Percentiles rank a stretch among this genome's conserved stretches.
These are phyloP conservation scores for Dactylonectria macrodidyma DNA, from an alignment of 2,329 filamentous ascomycete species.

Conservation along the genomic window DNA sequence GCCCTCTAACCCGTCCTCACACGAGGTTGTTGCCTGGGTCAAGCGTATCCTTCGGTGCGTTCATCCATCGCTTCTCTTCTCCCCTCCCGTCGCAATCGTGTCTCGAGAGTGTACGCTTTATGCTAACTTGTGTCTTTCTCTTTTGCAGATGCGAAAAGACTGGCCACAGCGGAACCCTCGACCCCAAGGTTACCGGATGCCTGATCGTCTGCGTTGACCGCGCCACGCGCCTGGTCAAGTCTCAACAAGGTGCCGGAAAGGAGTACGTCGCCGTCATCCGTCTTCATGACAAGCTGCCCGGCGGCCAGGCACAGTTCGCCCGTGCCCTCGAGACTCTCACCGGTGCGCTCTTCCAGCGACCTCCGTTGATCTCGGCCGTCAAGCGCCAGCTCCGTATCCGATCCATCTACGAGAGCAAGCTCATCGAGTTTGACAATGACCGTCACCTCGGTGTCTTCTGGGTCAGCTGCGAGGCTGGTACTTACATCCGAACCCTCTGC, in stretches of 20 bases:
- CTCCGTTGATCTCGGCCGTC: constrained; percentile 96
- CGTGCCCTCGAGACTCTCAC: constrained; percentile 96
- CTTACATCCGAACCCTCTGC: constrained; percentile 98
- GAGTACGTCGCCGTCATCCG: constrained; percentile 98
- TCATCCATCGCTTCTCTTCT: constrained; percentile 8
- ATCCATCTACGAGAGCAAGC: constrained; percentile 97
- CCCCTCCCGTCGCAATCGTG: constrained; percentile 32
- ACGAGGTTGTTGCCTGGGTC: constrained; percentile 99
- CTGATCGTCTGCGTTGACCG: constrained; percentile 96
- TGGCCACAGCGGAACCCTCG: constrained; percentile 97
- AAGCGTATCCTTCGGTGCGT: constrained; percentile 93
- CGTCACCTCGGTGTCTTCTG: constrained; percentile 98
- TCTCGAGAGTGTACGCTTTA: constrained; percentile 18
- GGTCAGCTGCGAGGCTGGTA: constrained; percentile 98
- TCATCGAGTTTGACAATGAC: constrained; percentile 98
- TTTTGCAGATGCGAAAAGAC: constrained; percentile 80
- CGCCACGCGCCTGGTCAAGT: constrained; percentile 97
- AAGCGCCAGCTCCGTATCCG: constrained; percentile 99
- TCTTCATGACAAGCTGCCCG: constrained; percentile 94
- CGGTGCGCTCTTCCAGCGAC: constrained; percentile 91
- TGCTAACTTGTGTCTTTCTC: constrained; percentile 22
- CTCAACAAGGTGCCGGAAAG: constrained; percentile 98
- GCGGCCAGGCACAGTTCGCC: constrained; percentile 92
- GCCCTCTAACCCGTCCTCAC: constrained; percentile 96
- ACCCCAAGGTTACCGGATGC: constrained; percentile 97